Base-by-base conservation (phyloP, 768 basidiomycete species). In the Trametes cinnabarina region DNA sequence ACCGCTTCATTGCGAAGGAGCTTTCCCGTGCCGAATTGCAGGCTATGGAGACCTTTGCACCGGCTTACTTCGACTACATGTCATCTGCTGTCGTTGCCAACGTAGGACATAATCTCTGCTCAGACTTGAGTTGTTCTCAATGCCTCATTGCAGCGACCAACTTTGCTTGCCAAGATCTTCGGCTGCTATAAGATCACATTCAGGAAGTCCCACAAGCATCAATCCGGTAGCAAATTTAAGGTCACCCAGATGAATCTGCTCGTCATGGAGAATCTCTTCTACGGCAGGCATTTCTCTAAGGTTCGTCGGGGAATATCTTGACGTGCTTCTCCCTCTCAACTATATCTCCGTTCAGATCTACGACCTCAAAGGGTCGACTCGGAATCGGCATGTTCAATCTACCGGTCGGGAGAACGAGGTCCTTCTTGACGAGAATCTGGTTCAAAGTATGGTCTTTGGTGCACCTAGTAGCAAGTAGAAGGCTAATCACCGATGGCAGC, bases 1-100 rank as follows among this genome's bases (percentile, higher is more conserved):
- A 98, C 70, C 93, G 97, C 6, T 98, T 98, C 79, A 97, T 99
- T 63, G 93, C 96, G 32, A 99, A 99, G 67, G 96, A 98, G 65
- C 82, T 98, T 25, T 96, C 95, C 0, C 82, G 84, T 56, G 80
- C 90, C 28, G 97, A 99, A 68, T 76, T 98, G 63, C 92, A 96
- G 69, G 92, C 92, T 0, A 91, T 98, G 86, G 92, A 95, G 64
- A 92, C 90, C 0, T 98, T 99, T 72, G 96, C 94, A 14, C 97
- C 96, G 0, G 90, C 92, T 2, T 99, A 99, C 71, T 98, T 99
- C 66, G 90, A 95, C 61, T 99, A 98, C 70, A 95, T 98, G 88
- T 90, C 93, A 1, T 92, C 90, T n/a, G 91, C 94, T 2, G 86
- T 97, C 15, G 83, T 85, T 50, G 87, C 87, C 35, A 85, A 91